phyloP scores from a whole-genome alignment of 345 rosid species.

The Gossypium mustelinum region DNA sequence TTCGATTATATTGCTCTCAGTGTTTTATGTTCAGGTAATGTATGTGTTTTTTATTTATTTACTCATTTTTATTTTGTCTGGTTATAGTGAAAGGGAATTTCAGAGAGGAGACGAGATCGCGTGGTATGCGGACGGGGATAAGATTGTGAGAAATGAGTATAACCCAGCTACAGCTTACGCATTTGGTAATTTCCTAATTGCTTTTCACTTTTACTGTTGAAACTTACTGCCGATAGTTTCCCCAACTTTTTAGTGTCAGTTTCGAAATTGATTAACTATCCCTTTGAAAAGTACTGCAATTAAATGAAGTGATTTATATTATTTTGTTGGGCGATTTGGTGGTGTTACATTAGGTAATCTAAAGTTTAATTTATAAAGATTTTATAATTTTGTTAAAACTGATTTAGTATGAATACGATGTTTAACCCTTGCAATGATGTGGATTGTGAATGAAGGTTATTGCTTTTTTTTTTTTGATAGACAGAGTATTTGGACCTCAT shows the following conservation, averaged over 20 bases:
- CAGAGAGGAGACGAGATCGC: slow-evolving; percentile 94
- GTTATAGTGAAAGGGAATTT: slow-evolving; percentile 83
- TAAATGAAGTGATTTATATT: background rate
- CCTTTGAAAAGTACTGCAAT: background rate
- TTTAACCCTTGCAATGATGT: background rate
- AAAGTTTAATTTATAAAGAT: background rate
- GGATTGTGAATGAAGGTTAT: background rate
- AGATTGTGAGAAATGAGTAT: slow-evolving; percentile 79
- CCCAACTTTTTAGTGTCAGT: background rate
- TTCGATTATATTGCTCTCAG: slow-evolving; percentile 13
- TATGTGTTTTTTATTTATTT: background rate
- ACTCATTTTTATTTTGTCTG: slow-evolving; percentile 18
- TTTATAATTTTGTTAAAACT: background rate
- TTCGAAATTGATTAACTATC: background rate
- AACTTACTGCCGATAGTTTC: background rate
- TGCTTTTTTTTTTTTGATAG: slow-evolving; percentile 37
- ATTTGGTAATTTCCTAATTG: slow-evolving; percentile 51
- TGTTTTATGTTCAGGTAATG: slow-evolving; percentile 9
- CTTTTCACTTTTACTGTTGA: background rate
- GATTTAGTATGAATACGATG: background rate
- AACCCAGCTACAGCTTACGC: slow-evolving; percentile 88
- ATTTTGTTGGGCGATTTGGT: background rate
- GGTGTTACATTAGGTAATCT: background rate
- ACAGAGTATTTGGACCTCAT: slow-evolving; percentile 86
- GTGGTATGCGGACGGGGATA: slow-evolving; percentile 96